Base-by-base conservation (phyloP, 2,329 filamentous ascomycete species). In the Didymosphaeria variabile region DNA sequence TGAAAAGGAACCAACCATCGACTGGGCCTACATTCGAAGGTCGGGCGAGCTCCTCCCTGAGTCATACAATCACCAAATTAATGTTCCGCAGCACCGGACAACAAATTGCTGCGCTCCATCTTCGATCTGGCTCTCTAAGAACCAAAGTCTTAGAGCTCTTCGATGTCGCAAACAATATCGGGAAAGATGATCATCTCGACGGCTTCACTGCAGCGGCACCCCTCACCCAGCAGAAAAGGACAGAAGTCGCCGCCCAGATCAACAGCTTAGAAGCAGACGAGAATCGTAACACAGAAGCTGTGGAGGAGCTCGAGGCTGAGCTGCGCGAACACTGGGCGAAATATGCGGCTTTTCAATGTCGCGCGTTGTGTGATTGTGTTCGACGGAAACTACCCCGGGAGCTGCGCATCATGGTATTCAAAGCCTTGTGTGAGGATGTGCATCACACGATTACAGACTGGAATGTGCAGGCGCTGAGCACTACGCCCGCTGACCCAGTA, bases 11-110 rank as follows among this genome's bases (percentile, higher is more conserved):
- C 19, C 42, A 2, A 23, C 42, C 3, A 42, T 55, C 19, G 52
- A 55, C n/a, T 55, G 38, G 38, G n/a, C n/a, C 8, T 46, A 46
- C 9, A 55, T 55, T 31, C 40, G 53, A 46, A 46, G 31, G 53
- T 38, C 4, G 9, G 12, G 53, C 21, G 7, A 23, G 13, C 42
- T 26, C 5, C 29, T n/a, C 29, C n/a, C 6, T n/a, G 9, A 29
- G 31, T 26, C 23, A 9, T 8, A 15, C 12, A 4, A 17, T n/a
- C 10, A 42, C 42, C 1, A 29, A 29, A 4, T 2, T 46, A 6
- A 55, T 26, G 9, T 5, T 26, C 9, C 31, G 10, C 15, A 55
- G 53, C 19, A 36, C 21, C 19, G 53, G 47, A 17, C 17, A 36
- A 26, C 42, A 38, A 10, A 55, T 55, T n/a, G 19, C 29, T 34